Base-by-base conservation (phyloP, 768 basidiomycete species). In the Mrakia frigida region DNA sequence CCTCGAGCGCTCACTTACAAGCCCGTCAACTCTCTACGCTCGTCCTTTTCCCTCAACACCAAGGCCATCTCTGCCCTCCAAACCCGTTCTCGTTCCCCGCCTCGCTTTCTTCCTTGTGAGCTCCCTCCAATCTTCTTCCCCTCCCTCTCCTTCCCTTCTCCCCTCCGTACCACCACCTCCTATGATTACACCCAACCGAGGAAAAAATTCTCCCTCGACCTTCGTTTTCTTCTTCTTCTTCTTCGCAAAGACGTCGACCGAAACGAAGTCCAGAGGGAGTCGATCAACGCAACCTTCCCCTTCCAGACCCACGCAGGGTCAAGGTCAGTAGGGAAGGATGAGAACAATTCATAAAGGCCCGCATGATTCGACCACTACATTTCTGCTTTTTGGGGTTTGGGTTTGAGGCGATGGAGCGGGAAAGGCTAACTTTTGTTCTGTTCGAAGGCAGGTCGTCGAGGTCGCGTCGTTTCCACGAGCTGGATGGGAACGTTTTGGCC, bases 141-240 rank as follows among this genome's bases (percentile, higher is more conserved):
- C 31, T 33, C 6, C 28, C 35, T 63, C 35, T n/a, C 9, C 31
- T 11, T 16, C 31, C 21, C 31, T 7, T 2, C 35, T 31, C 60
- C 31, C 25, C 16, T 21, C 33, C 61, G 4, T 35, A 23, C 56
- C 56, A 6, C 56, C 61, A 28, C 13, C 61, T 33, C 31, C 31
- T 33, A 37, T 68, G 65, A 68, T 68, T 68, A 68, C 31, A 37
- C 35, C 65, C n/a, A n/a, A 68, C 65, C 65, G 65, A 68, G 65
- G 65, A 68, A 37, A 68, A 68, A 37, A 68, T 21, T 33, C 31
- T 63, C 33, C 61, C 35, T 60, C 59, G 59, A 60, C 21, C 59
- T 60, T 60, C n/a, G 59, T 41, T 13, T 68, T 39, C 9, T 43
- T n/a, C 16, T 9, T 25, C n/a, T n/a, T n/a, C n/a, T n/a, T n/a